phyloP scores from a whole-genome alignment of 352 stramenopile species.

The Globisporangium lucens region DNA sequence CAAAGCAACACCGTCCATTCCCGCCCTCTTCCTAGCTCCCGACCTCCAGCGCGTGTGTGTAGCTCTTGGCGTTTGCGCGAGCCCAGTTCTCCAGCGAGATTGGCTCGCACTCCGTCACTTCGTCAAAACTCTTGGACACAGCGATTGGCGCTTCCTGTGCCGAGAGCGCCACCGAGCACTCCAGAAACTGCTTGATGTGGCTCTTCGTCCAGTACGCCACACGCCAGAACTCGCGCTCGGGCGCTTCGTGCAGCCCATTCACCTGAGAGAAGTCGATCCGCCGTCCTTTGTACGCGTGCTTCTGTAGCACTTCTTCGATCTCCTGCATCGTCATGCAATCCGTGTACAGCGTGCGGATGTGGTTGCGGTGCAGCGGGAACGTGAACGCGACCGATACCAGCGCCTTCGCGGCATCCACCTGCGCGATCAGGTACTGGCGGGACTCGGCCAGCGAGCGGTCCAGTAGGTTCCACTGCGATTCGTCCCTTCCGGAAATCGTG shows the following conservation, averaged over 20 bases:
- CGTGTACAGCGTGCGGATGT: constrained; percentile 47
- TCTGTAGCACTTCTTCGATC: constrained; percentile 37
- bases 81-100: constrained; percentile 57
- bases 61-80: constrained; percentile 39
- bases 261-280: constrained; percentile 38
- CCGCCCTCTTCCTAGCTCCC: not conserved
- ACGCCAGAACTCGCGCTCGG: constrained; percentile 48
- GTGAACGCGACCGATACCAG: constrained; percentile 45
- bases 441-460: constrained; percentile 40
- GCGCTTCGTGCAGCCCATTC: constrained; percentile 37
- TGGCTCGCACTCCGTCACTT: constrained; percentile 51
- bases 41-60: constrained; percentile 38
- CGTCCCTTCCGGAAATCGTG: not conserved
- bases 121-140: constrained; percentile 52
- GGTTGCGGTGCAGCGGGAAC: constrained; percentile 51
- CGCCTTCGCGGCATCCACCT: constrained; percentile 55
- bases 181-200: constrained; percentile 45
- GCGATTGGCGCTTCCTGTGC: constrained; percentile 19
- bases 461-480: constrained; percentile 31
- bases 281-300: constrained; percentile 31
- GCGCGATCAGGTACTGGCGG: constrained; percentile 48
- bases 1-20: not conserved
- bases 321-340: constrained; percentile 40
- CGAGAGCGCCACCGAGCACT: constrained; percentile 43
- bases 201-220: constrained; percentile 48